Conservation (phyloP, 495 filamentous ascomycete species). For the Lichenothelia convexa region DNA sequence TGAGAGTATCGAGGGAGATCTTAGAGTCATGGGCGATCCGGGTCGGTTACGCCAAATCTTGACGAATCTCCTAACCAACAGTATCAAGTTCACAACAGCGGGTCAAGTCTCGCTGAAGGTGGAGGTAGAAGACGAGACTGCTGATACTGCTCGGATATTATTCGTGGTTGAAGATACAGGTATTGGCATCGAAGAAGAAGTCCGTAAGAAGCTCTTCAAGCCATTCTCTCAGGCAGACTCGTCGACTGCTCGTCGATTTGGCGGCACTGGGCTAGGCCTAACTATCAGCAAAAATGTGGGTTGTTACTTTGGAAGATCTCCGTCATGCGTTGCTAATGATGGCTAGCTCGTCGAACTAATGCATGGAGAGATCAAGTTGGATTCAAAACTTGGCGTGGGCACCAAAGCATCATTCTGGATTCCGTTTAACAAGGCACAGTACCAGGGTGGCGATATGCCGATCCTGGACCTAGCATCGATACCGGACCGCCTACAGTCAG, state of each 20-base stretch:
- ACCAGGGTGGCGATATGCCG: constrained; percentile 17
- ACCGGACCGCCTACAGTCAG: constrained; percentile 41
- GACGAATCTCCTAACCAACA: constrained; percentile 74
- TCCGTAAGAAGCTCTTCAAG: constrained; percentile 55
- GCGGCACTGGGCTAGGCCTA: constrained; percentile 64
- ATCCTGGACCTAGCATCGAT: constrained; percentile 34
- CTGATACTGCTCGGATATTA: constrained; percentile 23
- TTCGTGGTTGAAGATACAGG: constrained; percentile 65
- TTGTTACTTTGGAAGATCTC: too few species aligned
- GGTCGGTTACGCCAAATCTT: constrained; percentile 65
- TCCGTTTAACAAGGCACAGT: constrained; percentile 39
- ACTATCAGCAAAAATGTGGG: constrained; percentile 55
- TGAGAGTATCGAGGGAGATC: constrained; percentile 11
- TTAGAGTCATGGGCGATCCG: constrained; percentile 52
- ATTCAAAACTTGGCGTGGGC: constrained; percentile 38
- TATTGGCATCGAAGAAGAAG: constrained; percentile 66
- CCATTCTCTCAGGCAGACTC: constrained; percentile 77
- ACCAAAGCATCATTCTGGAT: constrained; percentile 51
- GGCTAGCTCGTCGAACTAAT: constrained; percentile 59
- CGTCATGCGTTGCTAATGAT: too few species aligned
- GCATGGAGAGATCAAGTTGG: constrained; percentile 52
- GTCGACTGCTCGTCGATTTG: constrained; percentile 55
- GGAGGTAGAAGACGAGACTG: constrained; percentile 16
- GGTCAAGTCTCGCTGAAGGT: constrained; percentile 40
- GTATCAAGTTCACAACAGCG: constrained; percentile 68